These are phyloP conservation scores for Chlorella sp. DNA, from an alignment of 139 green algal genomes.

Conservation along the genomic window DNA sequence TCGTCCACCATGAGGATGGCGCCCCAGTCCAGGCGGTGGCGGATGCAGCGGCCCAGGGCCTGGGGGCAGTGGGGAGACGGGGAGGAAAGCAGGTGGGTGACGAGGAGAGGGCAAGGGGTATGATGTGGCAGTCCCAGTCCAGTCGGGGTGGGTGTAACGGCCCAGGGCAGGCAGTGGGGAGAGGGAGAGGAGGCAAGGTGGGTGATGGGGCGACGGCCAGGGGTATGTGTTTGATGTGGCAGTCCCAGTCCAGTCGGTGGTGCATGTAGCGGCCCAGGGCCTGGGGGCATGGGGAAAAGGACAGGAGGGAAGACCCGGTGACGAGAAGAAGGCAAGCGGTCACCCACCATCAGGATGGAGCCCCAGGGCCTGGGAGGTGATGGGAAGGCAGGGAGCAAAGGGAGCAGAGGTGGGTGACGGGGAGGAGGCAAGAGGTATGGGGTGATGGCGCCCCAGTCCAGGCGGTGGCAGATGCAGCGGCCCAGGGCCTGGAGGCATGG, in stretches of 20 bases:
- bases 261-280: slow-evolving; percentile 93
- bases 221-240: too few species aligned
- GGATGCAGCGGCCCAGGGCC: slow-evolving; percentile 92
- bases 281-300: slow-evolving; percentile 48
- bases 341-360: too few species aligned
- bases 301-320: not conserved
- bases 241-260: slow-evolving; percentile 92
- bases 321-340: not conserved
- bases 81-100: not conserved
- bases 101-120: not conserved
- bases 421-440: too few species aligned
- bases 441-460: too few species aligned
- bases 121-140: too few species aligned
- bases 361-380: too few species aligned
- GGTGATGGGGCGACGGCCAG: too few species aligned
- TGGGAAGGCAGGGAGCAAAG: too few species aligned
- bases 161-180: not conserved
- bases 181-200: not conserved
- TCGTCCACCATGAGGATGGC: slow-evolving; percentile 94
- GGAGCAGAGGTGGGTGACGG: too few species aligned
- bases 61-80: slow-evolving; percentile 45
- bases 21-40: slow-evolving; percentile 93
- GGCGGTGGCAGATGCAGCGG: slow-evolving; percentile 32
- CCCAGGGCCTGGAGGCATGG: slow-evolving; percentile 74
- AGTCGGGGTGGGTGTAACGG: too few species aligned